Evolutionary conservation across 352 stramenopile species (phyloP), one percentile per base, ranked within the genome.

Genomic region (Pythium folliculosum): DNA sequence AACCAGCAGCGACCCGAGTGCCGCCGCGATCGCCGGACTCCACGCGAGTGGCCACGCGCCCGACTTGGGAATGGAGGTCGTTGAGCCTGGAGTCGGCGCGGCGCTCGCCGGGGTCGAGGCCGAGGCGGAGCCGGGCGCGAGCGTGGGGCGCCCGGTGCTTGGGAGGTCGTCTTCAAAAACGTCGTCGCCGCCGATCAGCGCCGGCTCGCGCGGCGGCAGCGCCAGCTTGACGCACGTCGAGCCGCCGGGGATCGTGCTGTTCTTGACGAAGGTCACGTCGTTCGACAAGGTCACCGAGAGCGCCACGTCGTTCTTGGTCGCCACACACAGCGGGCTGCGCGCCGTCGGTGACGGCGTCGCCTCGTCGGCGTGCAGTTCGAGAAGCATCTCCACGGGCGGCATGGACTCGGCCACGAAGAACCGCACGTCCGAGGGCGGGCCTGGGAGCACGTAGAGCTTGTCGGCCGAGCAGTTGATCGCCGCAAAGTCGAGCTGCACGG

Each of bases 191-290:
- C 44, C 17, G 17, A 50, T 50, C 44, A 23, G 44, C 44, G 44
- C 44, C 44, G 44, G 44, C 44, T 50, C 44, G n/a, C 44, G n/a
- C 44, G 44, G 44, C 44, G 44, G 44, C 44, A 50, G 14, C 14
- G 44, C 10, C 7, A 50, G 44, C 44, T 50, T 50, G 17, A 12
- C 19, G n/a, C 44, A 50, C 44, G 44, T 50, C 17, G 44, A 50
- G 7, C 44, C 44, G 19, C 44, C 44, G 3, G 44, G 44, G n/a
- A 50, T 23, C 14, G 19, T 17, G 44, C 44, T 50, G 7, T 21
- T 22, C 7, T 2, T 23, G 17, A 22, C 44, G 3, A 14, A 14
- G 43, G 8, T 50, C 44, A 7, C 40, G 13, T 21, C n/a, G 19
- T 50, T 9, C 17, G 7, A n/a, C 44, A 50, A 12, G 17, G 2